phyloP scores from a whole-genome alignment of 176 grass and related monocot species.

The Cymbopogon citratus region DNA sequence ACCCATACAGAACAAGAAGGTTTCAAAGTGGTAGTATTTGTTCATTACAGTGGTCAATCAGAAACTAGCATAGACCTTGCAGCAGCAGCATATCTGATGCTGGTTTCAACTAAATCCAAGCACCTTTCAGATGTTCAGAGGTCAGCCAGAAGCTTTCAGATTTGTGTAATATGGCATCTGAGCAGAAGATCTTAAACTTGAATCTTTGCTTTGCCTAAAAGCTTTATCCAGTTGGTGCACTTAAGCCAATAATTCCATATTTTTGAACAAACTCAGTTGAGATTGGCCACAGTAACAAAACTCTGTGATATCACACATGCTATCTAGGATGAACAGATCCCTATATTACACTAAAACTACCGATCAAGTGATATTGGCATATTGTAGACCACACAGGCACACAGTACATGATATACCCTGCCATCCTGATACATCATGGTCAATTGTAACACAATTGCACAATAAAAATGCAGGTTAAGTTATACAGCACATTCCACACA shows the following conservation, averaged over 20 bases:
- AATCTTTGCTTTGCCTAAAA: neutral
- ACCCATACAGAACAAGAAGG: neutral
- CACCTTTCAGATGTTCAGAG: neutral
- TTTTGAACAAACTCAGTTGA: neutral
- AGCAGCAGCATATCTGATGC: neutral
- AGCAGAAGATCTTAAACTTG: neutral
- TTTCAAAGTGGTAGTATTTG: neutral
- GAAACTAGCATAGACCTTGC: neutral
- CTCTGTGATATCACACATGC: neutral
- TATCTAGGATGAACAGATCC: neutral
- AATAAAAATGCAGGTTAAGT: neutral
- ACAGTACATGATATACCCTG: neutral
- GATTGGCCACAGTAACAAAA: neutral
- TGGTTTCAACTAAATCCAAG: neutral
- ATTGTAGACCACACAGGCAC: neutral
- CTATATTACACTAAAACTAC: neutral
- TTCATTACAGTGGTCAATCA: neutral
- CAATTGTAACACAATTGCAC: neutral
- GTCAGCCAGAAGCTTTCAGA: neutral
- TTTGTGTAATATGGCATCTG: neutral
- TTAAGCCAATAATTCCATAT: neutral
- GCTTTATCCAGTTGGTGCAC: neutral
- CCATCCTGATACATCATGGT: neutral
- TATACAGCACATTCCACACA: neutral
- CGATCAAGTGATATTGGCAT: neutral